Evolutionary conservation across 2,329 filamentous ascomycete species (phyloP).

Genomic region (Phialocephala sp.): DNA sequence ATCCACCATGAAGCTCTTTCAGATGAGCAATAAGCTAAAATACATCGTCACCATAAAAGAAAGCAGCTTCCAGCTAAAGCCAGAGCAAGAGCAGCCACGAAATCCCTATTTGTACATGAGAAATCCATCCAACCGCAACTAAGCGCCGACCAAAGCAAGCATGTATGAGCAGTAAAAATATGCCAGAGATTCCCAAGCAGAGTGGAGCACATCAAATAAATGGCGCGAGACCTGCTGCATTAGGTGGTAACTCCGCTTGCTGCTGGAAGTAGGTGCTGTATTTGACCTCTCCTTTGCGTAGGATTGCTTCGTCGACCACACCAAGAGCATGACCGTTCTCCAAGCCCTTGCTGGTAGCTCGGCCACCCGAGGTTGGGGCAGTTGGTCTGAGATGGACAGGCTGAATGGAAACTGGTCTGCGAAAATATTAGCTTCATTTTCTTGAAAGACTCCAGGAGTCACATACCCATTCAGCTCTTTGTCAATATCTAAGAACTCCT

Average conservation of each 20-base stretch:
- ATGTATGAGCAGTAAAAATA: neutral
- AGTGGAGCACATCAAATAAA: constrained; percentile 27
- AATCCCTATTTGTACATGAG: constrained; percentile 6
- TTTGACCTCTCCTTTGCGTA: constrained; percentile 49
- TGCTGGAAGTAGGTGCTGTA: constrained; percentile 51
- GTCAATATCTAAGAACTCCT: constrained; percentile 83
- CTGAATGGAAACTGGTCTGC: constrained; percentile 51
- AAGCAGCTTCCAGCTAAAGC: neutral
- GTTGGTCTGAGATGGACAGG: constrained; percentile 44
- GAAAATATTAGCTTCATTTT: constrained; percentile 26
- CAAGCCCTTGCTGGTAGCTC: constrained; percentile 45
- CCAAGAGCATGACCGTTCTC: constrained; percentile 51
- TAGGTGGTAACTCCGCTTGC: constrained; percentile 33
- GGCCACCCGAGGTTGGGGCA: constrained; percentile 26
- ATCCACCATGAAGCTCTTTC: neutral
- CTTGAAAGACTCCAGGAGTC: neutral
- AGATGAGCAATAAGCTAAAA: constrained; percentile 4
- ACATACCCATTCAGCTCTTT: constrained; percentile 83
- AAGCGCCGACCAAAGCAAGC: neutral
- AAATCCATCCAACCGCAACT: constrained; percentile 4
- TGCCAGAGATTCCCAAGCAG: neutral
- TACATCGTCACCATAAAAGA: neutral
- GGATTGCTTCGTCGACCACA: constrained; percentile 49
- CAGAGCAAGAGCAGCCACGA: neutral
- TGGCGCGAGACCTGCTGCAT: constrained; percentile 38